A percentile compares a stretch with the other conserved stretches of the same genome.
phyloP scores from a whole-genome alignment of 352 stramenopile genomes.

The Pythium apleroticum region DNA sequence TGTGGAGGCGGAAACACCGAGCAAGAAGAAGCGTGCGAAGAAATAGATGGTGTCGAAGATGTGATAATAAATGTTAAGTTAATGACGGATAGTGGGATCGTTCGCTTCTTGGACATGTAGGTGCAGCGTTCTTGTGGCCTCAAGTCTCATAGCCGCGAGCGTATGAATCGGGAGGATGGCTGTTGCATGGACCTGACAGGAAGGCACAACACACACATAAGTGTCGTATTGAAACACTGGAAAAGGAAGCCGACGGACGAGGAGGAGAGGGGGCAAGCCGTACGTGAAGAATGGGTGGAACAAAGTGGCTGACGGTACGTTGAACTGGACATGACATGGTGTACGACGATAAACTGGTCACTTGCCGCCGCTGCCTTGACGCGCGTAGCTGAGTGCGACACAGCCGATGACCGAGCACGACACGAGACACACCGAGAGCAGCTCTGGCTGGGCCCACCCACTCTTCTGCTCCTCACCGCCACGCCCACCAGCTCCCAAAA shows the following conservation, averaged over 20 bases:
- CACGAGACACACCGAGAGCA: constrained; percentile 58
- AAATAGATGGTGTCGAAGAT: constrained; percentile 1
- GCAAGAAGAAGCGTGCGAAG: constrained; percentile 23
- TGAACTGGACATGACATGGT: not conserved
- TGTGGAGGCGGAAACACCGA: not conserved
- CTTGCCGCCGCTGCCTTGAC: not conserved
- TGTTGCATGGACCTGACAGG: constrained; percentile 2
- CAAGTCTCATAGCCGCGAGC: constrained; percentile 9
- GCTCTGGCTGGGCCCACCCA: constrained; percentile 40
- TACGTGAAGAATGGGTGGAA: constrained; percentile 6
- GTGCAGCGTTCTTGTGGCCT: not conserved
- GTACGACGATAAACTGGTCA: constrained; percentile 2
- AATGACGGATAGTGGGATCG: not conserved
- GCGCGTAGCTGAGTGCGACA: constrained; percentile 33
- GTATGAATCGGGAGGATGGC: constrained; percentile 11
- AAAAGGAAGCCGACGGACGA: constrained; percentile 1
- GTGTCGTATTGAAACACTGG: not conserved
- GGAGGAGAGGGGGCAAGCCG: constrained; percentile 5
- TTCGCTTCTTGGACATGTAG: not conserved
- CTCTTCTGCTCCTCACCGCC: constrained; percentile 32
- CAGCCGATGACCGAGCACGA: constrained; percentile 50
- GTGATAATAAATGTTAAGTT: constrained; percentile 16
- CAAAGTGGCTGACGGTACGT: not conserved
- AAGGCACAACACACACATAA: constrained; percentile 9
- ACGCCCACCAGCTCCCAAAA: constrained; percentile 12